Percentiles rank a stretch among this genome's conserved stretches.
phyloP scores from a whole-genome alignment of 2,329 filamentous ascomycete genomes.

The Metarhizium album region DNA sequence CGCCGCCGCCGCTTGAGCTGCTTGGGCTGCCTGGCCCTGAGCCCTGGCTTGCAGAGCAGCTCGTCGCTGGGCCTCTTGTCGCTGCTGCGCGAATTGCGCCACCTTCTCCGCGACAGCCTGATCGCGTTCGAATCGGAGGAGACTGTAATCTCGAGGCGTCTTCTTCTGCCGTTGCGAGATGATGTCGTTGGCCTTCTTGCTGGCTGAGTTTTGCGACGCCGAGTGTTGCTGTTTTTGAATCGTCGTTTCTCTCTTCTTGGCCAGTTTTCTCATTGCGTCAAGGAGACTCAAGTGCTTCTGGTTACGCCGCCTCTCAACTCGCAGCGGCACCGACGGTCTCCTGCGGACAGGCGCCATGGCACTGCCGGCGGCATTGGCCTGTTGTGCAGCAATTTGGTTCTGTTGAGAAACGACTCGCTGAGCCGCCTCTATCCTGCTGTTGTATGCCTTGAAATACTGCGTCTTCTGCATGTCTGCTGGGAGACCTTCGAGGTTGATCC shows the following conservation, averaged over 20 bases:
- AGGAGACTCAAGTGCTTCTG: constrained; percentile 81
- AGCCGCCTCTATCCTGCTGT: constrained; percentile 47
- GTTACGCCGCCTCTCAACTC: constrained; percentile 78
- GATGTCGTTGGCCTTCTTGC: constrained; percentile 69
- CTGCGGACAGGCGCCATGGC: constrained; percentile 38
- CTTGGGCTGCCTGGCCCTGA: constrained; percentile 34
- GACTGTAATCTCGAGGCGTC: constrained; percentile 84
- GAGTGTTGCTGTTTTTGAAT: constrained; percentile 87
- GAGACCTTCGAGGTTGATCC: constrained; percentile 83
- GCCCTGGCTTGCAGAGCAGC: constrained; percentile 36
- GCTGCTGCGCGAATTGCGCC: constrained; percentile 41
- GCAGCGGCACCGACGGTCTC: constrained; percentile 65
- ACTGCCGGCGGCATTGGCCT: constrained; percentile 32
- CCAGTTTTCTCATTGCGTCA: constrained; percentile 89
- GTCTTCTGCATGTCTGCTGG: constrained; percentile 92
- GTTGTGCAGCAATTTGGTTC: constrained; percentile 39
- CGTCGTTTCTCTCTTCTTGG: constrained; percentile 82
- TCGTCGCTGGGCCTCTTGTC: constrained; percentile 49
- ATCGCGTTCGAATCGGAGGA: constrained; percentile 80
- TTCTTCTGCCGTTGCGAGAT: constrained; percentile 45
- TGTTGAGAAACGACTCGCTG: constrained; percentile 44
- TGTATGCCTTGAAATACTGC: constrained; percentile 77
- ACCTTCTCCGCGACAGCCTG: constrained; percentile 52
- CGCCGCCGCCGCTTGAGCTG: constrained; percentile 14
- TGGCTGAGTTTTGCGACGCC: constrained; percentile 60